phyloP scores from a whole-genome alignment of 345 rosid genomes.

The Rhizophora apiculata region DNA sequence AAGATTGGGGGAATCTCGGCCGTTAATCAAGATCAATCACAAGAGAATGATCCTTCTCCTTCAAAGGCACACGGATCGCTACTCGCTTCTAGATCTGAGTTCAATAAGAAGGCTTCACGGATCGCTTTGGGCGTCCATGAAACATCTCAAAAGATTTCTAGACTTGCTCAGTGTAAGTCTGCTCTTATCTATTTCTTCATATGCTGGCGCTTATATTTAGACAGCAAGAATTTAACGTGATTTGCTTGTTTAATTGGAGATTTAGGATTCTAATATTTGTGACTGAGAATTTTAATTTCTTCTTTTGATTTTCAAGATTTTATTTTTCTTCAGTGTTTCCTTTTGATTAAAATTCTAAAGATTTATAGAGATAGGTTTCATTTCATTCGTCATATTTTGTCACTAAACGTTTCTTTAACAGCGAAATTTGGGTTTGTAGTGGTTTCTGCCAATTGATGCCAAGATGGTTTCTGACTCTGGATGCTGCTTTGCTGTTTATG shows the following conservation, averaged over 20 bases:
- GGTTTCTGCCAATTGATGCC: neutral
- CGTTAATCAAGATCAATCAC: slow-evolving; percentile 14
- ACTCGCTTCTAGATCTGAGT: slow-evolving; percentile 66
- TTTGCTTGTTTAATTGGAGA: neutral
- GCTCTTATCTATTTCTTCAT: neutral
- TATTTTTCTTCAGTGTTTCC: neutral
- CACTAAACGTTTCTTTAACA: neutral
- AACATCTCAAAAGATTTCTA: slow-evolving; percentile 62
- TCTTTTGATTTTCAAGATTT: neutral
- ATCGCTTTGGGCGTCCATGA: slow-evolving; percentile 64
- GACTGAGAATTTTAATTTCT: neutral
- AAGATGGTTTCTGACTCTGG: slow-evolving; percentile 3
- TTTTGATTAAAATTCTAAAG: neutral
- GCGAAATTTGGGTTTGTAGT: neutral
- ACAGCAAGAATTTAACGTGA: no score
- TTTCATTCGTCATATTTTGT: neutral
- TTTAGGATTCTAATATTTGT: neutral
- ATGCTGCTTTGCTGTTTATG: slow-evolving; percentile 1
- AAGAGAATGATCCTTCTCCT: slow-evolving; percentile 25
- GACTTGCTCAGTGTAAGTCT: slow-evolving; percentile 61
- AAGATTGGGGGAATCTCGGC: slow-evolving; percentile 55
- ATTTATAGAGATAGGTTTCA: neutral
- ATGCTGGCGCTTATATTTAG: neutral
- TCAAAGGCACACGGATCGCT: slow-evolving; percentile 27
- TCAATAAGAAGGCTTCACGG: slow-evolving; percentile 69